A percentile compares a stretch with the other conserved stretches of the same genome.
Conservation (phyloP, 1,284 basidiomycete genomes). For the Omphalotus olearius region DNA sequence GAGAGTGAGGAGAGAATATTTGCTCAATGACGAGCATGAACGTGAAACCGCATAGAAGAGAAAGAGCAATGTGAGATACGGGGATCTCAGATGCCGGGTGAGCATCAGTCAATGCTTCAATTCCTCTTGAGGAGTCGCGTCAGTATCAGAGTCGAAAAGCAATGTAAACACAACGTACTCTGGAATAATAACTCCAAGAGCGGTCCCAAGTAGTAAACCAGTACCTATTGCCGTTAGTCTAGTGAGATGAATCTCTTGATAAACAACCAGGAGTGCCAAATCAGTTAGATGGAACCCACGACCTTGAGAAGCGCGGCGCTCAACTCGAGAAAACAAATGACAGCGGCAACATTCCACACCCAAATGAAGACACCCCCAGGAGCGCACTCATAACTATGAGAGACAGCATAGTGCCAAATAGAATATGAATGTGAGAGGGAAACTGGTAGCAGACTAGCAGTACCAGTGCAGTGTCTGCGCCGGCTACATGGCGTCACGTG, state of each 20-base stretch:
- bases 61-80: slow-evolving; percentile 60
- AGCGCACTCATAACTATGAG: slow-evolving; percentile 60
- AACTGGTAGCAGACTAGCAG: too few relatives aligned
- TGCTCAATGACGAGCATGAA: slow-evolving; percentile 82
- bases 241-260: slow-evolving; percentile 38
- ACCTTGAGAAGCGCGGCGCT: slow-evolving; percentile 5
- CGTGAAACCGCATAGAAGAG: slow-evolving; percentile 77
- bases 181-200: slow-evolving; percentile 87
- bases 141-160: background rate
- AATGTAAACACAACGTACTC: slow-evolving; percentile 54
- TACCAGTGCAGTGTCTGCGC: too few relatives aligned
- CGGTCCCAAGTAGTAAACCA: slow-evolving; percentile 86
- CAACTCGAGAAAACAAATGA: slow-evolving; percentile 71
- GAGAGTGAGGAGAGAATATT: slow-evolving; percentile 46
- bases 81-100: slow-evolving; percentile 32
- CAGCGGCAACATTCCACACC: slow-evolving; percentile 71
- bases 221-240: slow-evolving; percentile 63
- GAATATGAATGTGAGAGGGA: too few relatives aligned
- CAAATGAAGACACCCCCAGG: slow-evolving; percentile 73
- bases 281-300: background rate
- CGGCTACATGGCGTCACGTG: too few relatives aligned
- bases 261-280: background rate
- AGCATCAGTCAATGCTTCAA: slow-evolving; percentile 47
- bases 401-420: slow-evolving; percentile 25
- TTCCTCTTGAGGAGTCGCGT: slow-evolving; percentile 40